These are phyloP conservation scores for Kuraishia cidri DNA, from an alignment of 805 yeast genomes.

Conservation along the genomic window DNA sequence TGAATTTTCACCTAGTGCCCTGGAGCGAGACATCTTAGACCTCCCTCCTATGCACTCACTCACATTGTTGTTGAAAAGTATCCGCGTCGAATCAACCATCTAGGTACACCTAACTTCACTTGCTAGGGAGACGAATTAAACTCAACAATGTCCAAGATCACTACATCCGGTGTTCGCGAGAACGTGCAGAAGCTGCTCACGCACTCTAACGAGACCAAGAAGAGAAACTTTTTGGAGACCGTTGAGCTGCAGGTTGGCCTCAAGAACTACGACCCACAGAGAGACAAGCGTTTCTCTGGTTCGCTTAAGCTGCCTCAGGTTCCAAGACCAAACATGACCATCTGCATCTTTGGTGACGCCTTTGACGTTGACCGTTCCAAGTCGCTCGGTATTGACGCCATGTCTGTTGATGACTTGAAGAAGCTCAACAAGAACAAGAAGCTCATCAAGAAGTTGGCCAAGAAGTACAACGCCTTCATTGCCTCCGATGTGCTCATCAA, in stretches of 20 bases:
- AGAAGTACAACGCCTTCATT: conserved; percentile 99
- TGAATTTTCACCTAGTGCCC: too few relatives aligned
- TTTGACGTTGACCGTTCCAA: conserved; percentile 99
- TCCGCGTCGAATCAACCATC: conserved; percentile 45
- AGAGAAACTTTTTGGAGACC: conserved; percentile 99
- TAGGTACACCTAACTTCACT: too few relatives aligned
- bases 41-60: too few relatives aligned
- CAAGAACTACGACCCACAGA: conserved; percentile 99
- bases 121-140: conserved; percentile 70
- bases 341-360: conserved; percentile 99
- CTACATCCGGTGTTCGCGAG: conserved; percentile 91
- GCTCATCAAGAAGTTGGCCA: conserved; percentile 98
- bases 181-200: conserved; percentile 88
- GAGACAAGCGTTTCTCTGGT: conserved; percentile 99
- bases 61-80: too few relatives aligned
- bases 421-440: conserved; percentile 99
- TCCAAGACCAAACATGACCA: conserved; percentile 99
- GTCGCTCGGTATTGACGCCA: conserved; percentile 98
- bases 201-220: conserved; percentile 90
- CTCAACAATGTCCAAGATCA: conserved; percentile 74
- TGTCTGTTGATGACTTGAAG: conserved; percentile 99
- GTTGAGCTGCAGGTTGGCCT: conserved; percentile 99
- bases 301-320: conserved; percentile 95
- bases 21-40: too few relatives aligned
- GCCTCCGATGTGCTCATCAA: conserved; percentile 99